A percentile compares a stretch with the other conserved stretches of the same genome.
phyloP scores from a whole-genome alignment of 129 eudicot genomes.

The Flaveria linearis region DNA sequence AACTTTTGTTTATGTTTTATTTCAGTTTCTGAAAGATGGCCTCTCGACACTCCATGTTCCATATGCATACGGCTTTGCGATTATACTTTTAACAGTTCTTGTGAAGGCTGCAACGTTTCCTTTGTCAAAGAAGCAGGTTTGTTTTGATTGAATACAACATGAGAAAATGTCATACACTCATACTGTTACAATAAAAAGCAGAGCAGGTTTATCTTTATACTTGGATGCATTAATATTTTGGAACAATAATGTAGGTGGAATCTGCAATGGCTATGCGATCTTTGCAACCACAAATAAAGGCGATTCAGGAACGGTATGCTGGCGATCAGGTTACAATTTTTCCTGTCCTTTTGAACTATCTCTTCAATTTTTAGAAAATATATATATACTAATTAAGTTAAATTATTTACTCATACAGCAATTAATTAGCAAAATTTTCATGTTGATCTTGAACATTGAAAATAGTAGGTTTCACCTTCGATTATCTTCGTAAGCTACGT shows the following conservation, averaged over 20 bases:
- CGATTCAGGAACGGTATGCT: slow-evolving; percentile 92
- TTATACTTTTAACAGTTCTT: slow-evolving; percentile 72
- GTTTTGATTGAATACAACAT: neutral
- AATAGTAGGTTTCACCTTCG: neutral
- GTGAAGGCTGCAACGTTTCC: slow-evolving; percentile 94
- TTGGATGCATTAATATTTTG: neutral
- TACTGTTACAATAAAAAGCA: no score
- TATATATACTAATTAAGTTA: neutral
- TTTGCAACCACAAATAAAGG: slow-evolving; percentile 94
- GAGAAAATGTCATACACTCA: no score
- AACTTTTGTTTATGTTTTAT: neutral
- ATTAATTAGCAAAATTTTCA: slow-evolving; percentile 1
- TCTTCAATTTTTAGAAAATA: neutral
- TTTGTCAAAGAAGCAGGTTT: slow-evolving; percentile 78
- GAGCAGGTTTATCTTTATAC: neutral
- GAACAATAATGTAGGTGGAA: slow-evolving; percentile 64
- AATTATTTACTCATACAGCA: neutral
- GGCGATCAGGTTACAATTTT: slow-evolving; percentile 85
- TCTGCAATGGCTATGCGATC: slow-evolving; percentile 98
- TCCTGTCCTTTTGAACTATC: slow-evolving; percentile 11
- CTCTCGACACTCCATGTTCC: slow-evolving; percentile 80
- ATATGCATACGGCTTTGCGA: slow-evolving; percentile 84
- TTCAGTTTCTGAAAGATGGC: slow-evolving; percentile 77
- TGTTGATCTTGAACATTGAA: neutral
- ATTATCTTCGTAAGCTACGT: neutral